Base-by-base conservation (phyloP, 352 stramenopile species). In the Phytopythium aichiense region DNA sequence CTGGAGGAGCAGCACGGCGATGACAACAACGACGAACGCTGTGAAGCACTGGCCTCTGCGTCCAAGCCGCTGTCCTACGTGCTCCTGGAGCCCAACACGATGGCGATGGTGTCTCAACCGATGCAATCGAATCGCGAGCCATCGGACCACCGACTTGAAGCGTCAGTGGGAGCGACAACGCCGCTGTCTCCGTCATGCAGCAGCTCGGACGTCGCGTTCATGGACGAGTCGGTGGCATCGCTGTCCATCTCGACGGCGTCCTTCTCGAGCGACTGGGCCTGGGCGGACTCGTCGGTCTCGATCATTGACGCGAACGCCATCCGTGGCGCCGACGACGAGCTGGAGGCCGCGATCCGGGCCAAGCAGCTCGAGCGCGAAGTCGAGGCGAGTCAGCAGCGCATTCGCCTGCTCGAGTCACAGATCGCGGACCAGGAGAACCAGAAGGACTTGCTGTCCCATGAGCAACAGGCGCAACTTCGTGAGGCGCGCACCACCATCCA, bases 281-380 rank as follows among this genome's bases (percentile, higher is more conserved):
- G 52, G 22, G 58, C 62, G 16, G 73, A 56, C 37, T 72, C 61
- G 23, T 73, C 54, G 28, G 43, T 35, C 18, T 61, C 57, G n/a
- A 58, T 49, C 12, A 23, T 49, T 58, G 48, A 69, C 61, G 12
- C 50, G n/a, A 38, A 1, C 16, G 30, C n/a, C 33, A 28, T 23
- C 30, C 50, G 52, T 1, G 23, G 52, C 31, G 52, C 11, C 11
- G 77, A 87, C 31, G 84, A 91, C n/a, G 81, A 89, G 43, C 63
- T 89, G 1, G 81, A 84, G 23, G 84, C 83, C 0, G 72, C 72
- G 58, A 63, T 84, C 4, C 81, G 80, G 9, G 80, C 81, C 3
- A 73, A 73, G 11, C 68, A 89, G 45, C 69, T 90, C 2, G 84
- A 93, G 61, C 79, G 79, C n/a, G 81, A 93, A 37, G 84, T 91